A percentile compares a stretch with the other conserved stretches of the same genome.
Conservation (phyloP, 2,329 filamentous ascomycete genomes). For the Alternaria angustiovoidea region DNA sequence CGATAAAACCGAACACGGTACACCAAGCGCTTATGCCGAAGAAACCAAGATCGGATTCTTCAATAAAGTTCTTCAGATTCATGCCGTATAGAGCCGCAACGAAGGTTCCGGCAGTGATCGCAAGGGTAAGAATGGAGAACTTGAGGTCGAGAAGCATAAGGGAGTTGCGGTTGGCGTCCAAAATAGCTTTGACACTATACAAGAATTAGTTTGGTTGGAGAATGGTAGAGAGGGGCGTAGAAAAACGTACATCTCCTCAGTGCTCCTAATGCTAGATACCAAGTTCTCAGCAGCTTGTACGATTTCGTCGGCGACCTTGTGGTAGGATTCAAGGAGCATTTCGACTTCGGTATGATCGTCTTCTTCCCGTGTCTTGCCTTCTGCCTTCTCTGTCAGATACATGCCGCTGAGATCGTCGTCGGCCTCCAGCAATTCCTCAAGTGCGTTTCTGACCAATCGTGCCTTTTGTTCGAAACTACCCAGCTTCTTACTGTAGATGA, state of each 20-base stretch:
- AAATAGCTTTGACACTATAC: slow-evolving; percentile 85
- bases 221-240: neutral
- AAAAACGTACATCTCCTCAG: slow-evolving; percentile 89
- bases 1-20: slow-evolving; percentile 74
- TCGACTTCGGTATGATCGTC: slow-evolving; percentile 96
- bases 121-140: slow-evolving; percentile 92
- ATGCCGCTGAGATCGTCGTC: slow-evolving; percentile 94
- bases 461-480: slow-evolving; percentile 98
- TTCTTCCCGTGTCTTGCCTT: slow-evolving; percentile 74
- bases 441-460: slow-evolving; percentile 89
- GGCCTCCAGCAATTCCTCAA: slow-evolving; percentile 93
- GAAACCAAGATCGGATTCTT: slow-evolving; percentile 91
- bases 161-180: slow-evolving; percentile 96
- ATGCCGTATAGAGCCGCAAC: slow-evolving; percentile 99
- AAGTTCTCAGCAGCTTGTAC: slow-evolving; percentile 93
- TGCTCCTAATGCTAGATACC: slow-evolving; percentile 94
- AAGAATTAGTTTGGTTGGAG: slow-evolving; percentile 25
- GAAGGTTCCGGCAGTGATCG: slow-evolving; percentile 93
- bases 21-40: slow-evolving; percentile 75
- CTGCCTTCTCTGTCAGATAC: slow-evolving; percentile 91
- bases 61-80: slow-evolving; percentile 98
- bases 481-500: slow-evolving; percentile 93
- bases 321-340: slow-evolving; percentile 95
- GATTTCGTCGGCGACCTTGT: slow-evolving; percentile 97
- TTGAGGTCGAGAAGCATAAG: slow-evolving; percentile 98